Evolutionary conservation across 805 yeast genomes (phyloP), one percentile per base, ranked within the genome.

Genomic region (Lipomyces kockii): DNA sequence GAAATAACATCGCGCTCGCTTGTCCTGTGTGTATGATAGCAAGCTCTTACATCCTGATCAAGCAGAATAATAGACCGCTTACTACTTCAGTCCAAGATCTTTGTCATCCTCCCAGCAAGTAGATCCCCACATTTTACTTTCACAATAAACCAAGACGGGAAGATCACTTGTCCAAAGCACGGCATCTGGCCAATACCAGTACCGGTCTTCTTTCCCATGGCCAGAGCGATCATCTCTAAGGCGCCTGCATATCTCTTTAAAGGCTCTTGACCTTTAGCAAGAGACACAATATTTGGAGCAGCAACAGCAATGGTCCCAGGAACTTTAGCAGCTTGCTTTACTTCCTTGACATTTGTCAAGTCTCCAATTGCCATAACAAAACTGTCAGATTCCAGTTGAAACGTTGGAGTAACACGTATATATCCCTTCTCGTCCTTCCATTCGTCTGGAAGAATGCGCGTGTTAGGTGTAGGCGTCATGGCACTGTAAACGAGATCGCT

Each of bases 361-460:
- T 68, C 71, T 43, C 71, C 71, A 27, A 65, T 5, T 1, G 68
- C 71, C 39, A 68, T 65, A 3, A 68, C 60, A 29, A 49, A 22
- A 43, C 53, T 60, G 34, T 54, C 57, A n/a, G 60, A 60, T 17
- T 57, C 63, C 39, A 64, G 54, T 49, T 67, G 67, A n/a, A 67
- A 39, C 34, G 67, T 67, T 7, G 62, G 34, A 49, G 34, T 63
- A n/a, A 67, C 70, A 9, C 54, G 22, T 12, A 67, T 53, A 3
- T 53, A 55, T 9, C 65, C 65, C 7, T 51, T 25, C 20, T 37
- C 56, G 34, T 67, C 65, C 46, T 60, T 63, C 65, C 64, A 67
- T 3, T 56, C 54, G 7, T 27, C 37, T 3, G 70, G 67, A 53
- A 61, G 55, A 53, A 63, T 60, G 17, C 34, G 60, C 2, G 70